A percentile compares a stretch with the other conserved stretches of the same genome.
Evolutionary conservation across 352 stramenopile genomes (phyloP).

Genomic region (Aphanomyces cochlioides): DNA sequence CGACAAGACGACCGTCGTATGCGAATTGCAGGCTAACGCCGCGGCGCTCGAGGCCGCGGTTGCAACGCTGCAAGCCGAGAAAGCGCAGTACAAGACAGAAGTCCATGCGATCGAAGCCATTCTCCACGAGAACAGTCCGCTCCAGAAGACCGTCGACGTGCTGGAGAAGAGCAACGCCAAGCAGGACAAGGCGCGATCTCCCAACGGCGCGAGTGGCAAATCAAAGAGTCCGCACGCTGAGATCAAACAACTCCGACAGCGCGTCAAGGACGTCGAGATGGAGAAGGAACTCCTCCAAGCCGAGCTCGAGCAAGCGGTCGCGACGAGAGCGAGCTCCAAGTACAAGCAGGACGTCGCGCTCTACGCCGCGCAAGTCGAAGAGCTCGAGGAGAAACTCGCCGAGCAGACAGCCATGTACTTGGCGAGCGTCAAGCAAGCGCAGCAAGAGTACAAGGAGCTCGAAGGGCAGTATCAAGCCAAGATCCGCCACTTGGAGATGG

Average conservation of each 20-base stretch:
- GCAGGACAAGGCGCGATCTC: background rate
- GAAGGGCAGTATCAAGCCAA: slow-evolving; percentile 11
- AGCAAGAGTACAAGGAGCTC: slow-evolving; percentile 15
- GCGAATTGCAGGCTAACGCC: background rate
- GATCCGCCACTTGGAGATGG: slow-evolving; percentile 17
- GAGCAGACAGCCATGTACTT: slow-evolving; percentile 26
- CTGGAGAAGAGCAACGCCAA: background rate
- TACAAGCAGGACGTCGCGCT: background rate
- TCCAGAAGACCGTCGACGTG: slow-evolving; percentile 1
- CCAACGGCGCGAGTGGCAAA: background rate
- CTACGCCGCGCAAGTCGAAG: slow-evolving; percentile 27
- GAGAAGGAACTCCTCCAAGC: background rate
- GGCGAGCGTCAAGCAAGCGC: slow-evolving; percentile 7
- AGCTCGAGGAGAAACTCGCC: slow-evolving; percentile 21
- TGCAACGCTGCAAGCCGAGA: slow-evolving; percentile 10
- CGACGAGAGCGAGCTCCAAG: background rate
- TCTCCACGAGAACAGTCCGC: slow-evolving; percentile 11
- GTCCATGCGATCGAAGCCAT: slow-evolving; percentile 27
- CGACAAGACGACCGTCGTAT: background rate
- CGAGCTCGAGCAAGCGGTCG: background rate
- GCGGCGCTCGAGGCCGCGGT: slow-evolving; percentile 7
- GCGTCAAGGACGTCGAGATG: slow-evolving; percentile 4
- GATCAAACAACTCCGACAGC: slow-evolving; percentile 2
- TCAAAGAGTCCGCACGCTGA: background rate
- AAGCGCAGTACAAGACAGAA: slow-evolving; percentile 30